Evolutionary conservation across 805 yeast genomes (phyloP), one percentile per base, ranked within the genome.

Genomic region (Kodamaea kakaduensis): DNA sequence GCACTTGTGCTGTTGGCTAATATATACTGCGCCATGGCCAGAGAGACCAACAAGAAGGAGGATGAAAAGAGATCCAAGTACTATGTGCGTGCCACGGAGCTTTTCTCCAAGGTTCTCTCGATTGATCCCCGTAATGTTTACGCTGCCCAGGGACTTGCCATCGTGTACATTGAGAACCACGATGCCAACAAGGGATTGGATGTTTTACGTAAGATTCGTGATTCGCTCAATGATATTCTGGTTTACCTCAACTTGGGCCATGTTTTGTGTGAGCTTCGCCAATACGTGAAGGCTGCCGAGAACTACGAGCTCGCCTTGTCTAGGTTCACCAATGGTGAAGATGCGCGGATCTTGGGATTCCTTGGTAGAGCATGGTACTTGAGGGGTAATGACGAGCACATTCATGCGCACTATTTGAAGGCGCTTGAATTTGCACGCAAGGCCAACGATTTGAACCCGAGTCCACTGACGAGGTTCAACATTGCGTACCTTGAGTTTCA

Each of bases 111-210:
- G 61, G 96, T 87, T 1, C 64, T 93, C 36, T 80, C 84, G 33
- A 61, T 88, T 18, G 97, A 93, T 61, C 77, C 89, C 2, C 69
- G 73, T 46, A 86, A 90, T 54, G 90, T 89, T 1, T 93, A 81
- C 64, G 99, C 98, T 4, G 97, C 98, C 1, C 98, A 93, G 59
- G 99, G 99, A 37, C 71, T 93, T 43, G 97, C 97, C 1, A 87
- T 93, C 37, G 78, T 88, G 4, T 84, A 87, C 57, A 94, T 95
- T 8, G 97, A 90, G 51, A 81, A 80, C 50, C 80, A 81, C 46
- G 80, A 84, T 47, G 63, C 77, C 21, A 78, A 77, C 17, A 70
- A 80, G 42, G 96, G 97, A 0, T 69, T 89, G 50, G 95, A 86
- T 46, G 81, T 89, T 29, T 79, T 93, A 51, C 75, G 94, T 57